Percentiles rank a stretch among this genome's conserved stretches.
Evolutionary conservation across 352 stramenopile species (phyloP).

Genomic region (Phytophthora capsici): DNA sequence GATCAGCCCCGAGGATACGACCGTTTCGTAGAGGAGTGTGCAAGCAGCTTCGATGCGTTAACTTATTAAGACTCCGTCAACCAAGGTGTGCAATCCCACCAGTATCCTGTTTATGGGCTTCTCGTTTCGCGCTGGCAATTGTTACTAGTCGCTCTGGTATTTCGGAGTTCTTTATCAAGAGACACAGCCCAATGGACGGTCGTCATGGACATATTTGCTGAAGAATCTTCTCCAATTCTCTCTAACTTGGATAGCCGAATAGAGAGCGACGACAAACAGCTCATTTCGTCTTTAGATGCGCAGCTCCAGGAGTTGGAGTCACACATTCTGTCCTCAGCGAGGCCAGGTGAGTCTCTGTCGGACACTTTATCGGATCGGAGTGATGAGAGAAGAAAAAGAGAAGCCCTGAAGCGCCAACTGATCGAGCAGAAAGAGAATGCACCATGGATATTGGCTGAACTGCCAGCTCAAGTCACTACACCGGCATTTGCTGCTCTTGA

Average conservation of each 20-base stretch:
- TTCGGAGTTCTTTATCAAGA: slow-evolving; percentile 8
- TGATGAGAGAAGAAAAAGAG: slow-evolving; percentile 6
- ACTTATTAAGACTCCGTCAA: slow-evolving; percentile 10
- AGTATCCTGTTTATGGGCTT: neutral
- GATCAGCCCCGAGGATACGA: slow-evolving; percentile 81
- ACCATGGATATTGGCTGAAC: slow-evolving; percentile 26
- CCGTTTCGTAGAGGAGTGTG: slow-evolving; percentile 34
- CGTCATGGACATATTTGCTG: slow-evolving; percentile 12
- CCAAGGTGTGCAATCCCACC: neutral
- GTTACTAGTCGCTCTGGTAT: neutral
- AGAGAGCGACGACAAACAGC: neutral
- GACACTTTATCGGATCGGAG: slow-evolving; percentile 8
- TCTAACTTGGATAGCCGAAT: neutral
- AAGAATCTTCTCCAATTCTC: neutral
- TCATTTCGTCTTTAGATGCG: slow-evolving; percentile 14
- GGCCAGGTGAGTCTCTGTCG: slow-evolving; percentile 4
- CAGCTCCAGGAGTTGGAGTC: slow-evolving; percentile 21
- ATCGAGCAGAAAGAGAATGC: slow-evolving; percentile 27
- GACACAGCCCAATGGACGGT: slow-evolving; percentile 2
- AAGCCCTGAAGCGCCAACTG: slow-evolving; percentile 1
- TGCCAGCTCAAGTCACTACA: slow-evolving; percentile 18
- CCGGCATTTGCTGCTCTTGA: slow-evolving; percentile 57
- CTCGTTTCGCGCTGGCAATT: neutral
- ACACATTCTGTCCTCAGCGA: slow-evolving; percentile 9
- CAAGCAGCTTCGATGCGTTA: neutral